Evolutionary conservation across 2,329 filamentous ascomycete genomes (phyloP).

Genomic region (Myotisia sp.): DNA sequence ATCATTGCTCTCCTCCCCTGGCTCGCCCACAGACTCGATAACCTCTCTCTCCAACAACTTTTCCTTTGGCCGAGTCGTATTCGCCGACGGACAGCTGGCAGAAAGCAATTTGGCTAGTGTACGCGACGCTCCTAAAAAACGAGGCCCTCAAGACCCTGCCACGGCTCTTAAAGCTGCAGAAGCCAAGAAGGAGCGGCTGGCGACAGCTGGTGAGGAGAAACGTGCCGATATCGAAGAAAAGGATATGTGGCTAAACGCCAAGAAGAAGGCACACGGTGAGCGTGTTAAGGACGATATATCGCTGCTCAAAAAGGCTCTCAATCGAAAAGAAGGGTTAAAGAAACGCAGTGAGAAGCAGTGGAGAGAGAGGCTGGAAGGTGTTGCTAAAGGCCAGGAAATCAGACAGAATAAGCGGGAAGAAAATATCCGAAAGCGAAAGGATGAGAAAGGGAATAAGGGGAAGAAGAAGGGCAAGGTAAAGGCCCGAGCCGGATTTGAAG

Average conservation of each 20-base stretch:
- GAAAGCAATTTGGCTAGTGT: slow-evolving; percentile 53
- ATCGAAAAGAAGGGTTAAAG: slow-evolving; percentile 81
- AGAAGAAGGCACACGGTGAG: slow-evolving; percentile 77
- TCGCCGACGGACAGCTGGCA: slow-evolving; percentile 68
- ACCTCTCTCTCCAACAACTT: slow-evolving; percentile 49
- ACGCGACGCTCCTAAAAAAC: slow-evolving; percentile 56
- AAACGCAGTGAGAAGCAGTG: slow-evolving; percentile 86
- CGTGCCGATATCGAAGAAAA: slow-evolving; percentile 81
- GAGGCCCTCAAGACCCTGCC: slow-evolving; percentile 70
- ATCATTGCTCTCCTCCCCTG: slow-evolving; percentile 41
- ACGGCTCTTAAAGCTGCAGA: slow-evolving; percentile 75
- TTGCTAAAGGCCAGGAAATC: slow-evolving; percentile 62
- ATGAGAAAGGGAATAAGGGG: slow-evolving; percentile 52
- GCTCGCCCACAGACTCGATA: slow-evolving; percentile 34
- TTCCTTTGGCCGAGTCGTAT: slow-evolving; percentile 81
- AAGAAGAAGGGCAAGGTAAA: slow-evolving; percentile 36
- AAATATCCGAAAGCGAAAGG: slow-evolving; percentile 58
- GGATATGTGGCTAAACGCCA: slow-evolving; percentile 83
- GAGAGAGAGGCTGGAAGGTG: slow-evolving; percentile 55
- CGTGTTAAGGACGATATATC: slow-evolving; percentile 75
- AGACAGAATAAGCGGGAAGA: slow-evolving; percentile 72
- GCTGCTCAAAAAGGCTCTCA: slow-evolving; percentile 83
- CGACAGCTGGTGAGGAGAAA: slow-evolving; percentile 62
- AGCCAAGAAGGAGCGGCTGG: slow-evolving; percentile 69
- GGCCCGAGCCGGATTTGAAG: slow-evolving; percentile 55